Percentiles rank a stretch among this genome's conserved stretches.
These are phyloP conservation scores for Starmerella riodocensis DNA, from an alignment of 805 yeast species.

Conservation along the genomic window DNA sequence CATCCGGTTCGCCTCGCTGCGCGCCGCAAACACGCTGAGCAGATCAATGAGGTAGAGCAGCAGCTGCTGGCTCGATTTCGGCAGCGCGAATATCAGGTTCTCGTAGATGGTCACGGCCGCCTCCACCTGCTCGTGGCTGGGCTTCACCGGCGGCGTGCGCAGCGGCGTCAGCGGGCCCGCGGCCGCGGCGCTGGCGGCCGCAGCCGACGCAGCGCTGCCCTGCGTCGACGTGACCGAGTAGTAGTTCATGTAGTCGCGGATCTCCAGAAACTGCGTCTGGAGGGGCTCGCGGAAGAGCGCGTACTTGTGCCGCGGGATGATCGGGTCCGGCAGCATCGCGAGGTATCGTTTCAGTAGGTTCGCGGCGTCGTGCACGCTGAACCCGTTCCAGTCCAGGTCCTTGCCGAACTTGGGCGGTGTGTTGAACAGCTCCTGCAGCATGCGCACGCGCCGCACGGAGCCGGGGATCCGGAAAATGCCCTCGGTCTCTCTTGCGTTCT, in stretches of 20 bases:
- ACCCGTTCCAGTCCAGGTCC: conserved; percentile 80
- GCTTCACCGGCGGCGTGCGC: conserved; percentile 2
- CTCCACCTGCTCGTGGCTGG: conserved; percentile 1
- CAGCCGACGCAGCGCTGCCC: background rate
- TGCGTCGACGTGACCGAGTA: conserved; percentile 27
- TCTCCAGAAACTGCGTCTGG: conserved; percentile 38
- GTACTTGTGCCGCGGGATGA: conserved; percentile 66
- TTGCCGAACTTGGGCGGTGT: conserved; percentile 84
- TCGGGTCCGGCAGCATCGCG: conserved; percentile 81
- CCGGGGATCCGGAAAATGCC: conserved; percentile 94
- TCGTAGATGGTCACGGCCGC: conserved; percentile 50
- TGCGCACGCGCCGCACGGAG: conserved; percentile 73
- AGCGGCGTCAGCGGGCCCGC: background rate
- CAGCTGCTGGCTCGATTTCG: conserved; percentile 66
- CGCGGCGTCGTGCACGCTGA: conserved; percentile 93
- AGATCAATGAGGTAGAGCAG: conserved; percentile 77
- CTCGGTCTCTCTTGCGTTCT: conserved; percentile 55
- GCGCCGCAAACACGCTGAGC: conserved; percentile 69
- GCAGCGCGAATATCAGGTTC: conserved; percentile 50
- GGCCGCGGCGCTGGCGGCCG: background rate
- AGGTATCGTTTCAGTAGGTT: conserved; percentile 73
- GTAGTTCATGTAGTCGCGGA: conserved; percentile 51
- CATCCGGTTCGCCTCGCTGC: conserved; percentile 72
- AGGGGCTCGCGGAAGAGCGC: conserved; percentile 70
- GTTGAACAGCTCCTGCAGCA: conserved; percentile 70